Percentiles rank a stretch among this genome's conserved stretches.
phyloP scores from a whole-genome alignment of 2,329 filamentous ascomycete species.

The Malbranchea zuffiana region DNA sequence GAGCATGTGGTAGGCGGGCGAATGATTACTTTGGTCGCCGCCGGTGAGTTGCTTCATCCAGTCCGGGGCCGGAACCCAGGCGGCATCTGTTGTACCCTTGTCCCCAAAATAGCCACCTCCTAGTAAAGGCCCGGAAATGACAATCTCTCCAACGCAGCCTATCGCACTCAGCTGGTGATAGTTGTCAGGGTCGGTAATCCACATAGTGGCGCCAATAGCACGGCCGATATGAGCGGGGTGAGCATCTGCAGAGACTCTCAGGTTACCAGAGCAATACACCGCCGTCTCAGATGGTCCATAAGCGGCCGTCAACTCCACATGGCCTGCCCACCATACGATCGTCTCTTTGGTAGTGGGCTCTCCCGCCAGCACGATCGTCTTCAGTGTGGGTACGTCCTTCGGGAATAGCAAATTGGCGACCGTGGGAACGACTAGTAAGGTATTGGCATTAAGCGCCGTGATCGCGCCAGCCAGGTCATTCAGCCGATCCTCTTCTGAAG shows the following conservation, averaged over 20 bases:
- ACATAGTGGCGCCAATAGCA: constrained; percentile 8
- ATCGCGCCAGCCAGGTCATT: constrained; percentile 38
- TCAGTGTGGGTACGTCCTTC: constrained; percentile 29
- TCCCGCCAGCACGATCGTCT: constrained; percentile 25
- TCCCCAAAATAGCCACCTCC: constrained; percentile 27
- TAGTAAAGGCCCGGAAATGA: constrained; percentile 30
- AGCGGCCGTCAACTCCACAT: constrained; percentile 25
- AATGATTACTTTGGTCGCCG: constrained; percentile 7
- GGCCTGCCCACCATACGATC: constrained; percentile 20
- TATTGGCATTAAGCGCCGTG: too few relatives aligned
- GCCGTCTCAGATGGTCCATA: constrained; percentile 18
- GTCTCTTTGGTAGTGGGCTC: constrained; percentile 18
- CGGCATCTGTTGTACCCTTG: constrained; percentile 24
- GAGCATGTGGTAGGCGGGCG: constrained; percentile 1
- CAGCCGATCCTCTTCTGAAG: constrained; percentile 31
- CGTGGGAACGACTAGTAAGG: too few relatives aligned
- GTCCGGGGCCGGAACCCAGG: constrained; percentile 39
- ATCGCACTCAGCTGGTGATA: constrained; percentile 20
- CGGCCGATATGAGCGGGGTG: constrained; percentile 4
- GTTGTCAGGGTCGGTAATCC: constrained; percentile 19
- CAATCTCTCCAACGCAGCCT: constrained; percentile 32
- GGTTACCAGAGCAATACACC: constrained; percentile 2
- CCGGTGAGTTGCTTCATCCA: constrained; percentile 21
- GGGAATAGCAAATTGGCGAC: constrained; percentile 35
- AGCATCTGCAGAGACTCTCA: background rate